Evolutionary conservation across 129 eudicot genomes (phyloP).

Genomic region (Silybum marianum): DNA sequence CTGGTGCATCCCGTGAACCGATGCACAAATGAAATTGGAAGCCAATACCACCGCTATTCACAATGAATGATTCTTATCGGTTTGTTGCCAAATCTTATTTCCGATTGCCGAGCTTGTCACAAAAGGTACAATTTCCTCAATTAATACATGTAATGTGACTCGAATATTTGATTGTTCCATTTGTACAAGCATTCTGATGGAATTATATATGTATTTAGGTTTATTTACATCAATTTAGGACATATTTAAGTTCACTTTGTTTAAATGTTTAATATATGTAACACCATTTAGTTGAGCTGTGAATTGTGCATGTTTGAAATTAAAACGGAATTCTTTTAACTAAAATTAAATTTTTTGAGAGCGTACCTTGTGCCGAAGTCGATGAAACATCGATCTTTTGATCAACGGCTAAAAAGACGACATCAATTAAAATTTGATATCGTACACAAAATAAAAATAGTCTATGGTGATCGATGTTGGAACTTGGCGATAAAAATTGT

Average conservation of each 20-base stretch:
- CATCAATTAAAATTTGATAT: too few relatives aligned
- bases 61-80: constrained; percentile 2
- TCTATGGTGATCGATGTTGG: too few relatives aligned
- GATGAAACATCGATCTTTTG: too few relatives aligned
- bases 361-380: too few relatives aligned
- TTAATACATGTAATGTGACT: constrained; percentile 7
- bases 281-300: too few relatives aligned
- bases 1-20: constrained; percentile 4
- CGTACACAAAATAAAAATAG: too few relatives aligned
- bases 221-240: background rate
- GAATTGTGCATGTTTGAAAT: too few relatives aligned
- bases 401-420: too few relatives aligned
- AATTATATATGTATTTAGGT: constrained; percentile 10
- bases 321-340: too few relatives aligned
- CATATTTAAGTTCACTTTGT: constrained; percentile 8
- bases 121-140: background rate
- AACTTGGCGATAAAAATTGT: too few relatives aligned
- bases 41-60: background rate
- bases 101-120: background rate
- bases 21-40: constrained; percentile 1
- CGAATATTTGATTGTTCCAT: constrained; percentile 8
- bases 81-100: background rate
- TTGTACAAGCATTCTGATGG: constrained; percentile 13
- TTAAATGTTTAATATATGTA: too few relatives aligned
- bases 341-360: too few relatives aligned